These are phyloP conservation scores for Psilocybe cyanescens DNA, from an alignment of 768 basidiomycete genomes.

Conservation along the genomic window DNA sequence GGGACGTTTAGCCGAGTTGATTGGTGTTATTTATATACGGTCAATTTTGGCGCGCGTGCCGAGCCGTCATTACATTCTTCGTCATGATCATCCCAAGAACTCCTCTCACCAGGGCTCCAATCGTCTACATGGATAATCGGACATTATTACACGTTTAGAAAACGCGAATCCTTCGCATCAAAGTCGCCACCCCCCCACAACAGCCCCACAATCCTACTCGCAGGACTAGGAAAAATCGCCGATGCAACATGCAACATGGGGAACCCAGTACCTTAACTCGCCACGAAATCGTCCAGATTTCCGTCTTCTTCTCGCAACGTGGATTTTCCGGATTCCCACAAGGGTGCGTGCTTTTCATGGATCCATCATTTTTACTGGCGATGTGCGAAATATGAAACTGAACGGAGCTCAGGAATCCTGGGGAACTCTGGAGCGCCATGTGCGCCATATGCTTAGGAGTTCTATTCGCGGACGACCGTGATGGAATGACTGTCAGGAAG, in stretches of 20 bases:
- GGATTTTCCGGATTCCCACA: background rate
- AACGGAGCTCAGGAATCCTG: background rate
- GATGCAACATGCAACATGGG: background rate
- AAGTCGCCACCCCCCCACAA: background rate
- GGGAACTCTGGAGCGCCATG: background rate
- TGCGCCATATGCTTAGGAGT: background rate
- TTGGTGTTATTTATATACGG: too few relatives aligned
- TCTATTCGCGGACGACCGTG: background rate
- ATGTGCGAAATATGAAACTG: background rate
- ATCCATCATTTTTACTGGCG: background rate
- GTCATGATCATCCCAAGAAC: too few relatives aligned
- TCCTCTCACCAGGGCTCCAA: too few relatives aligned
- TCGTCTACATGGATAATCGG: too few relatives aligned
- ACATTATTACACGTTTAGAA: too few relatives aligned
- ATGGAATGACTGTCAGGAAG: background rate
- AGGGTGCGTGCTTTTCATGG: background rate
- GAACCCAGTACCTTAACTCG: too few relatives aligned
- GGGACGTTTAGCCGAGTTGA: too few relatives aligned
- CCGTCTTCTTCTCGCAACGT: background rate
- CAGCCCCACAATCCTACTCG: background rate
- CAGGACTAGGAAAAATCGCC: background rate
- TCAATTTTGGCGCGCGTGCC: too few relatives aligned
- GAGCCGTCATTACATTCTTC: too few relatives aligned
- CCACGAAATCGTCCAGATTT: background rate
- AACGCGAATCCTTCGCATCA: too few relatives aligned